These are phyloP conservation scores for Chrysochromulina parva DNA, from an alignment of 78 protist species.

Conservation along the genomic window DNA sequence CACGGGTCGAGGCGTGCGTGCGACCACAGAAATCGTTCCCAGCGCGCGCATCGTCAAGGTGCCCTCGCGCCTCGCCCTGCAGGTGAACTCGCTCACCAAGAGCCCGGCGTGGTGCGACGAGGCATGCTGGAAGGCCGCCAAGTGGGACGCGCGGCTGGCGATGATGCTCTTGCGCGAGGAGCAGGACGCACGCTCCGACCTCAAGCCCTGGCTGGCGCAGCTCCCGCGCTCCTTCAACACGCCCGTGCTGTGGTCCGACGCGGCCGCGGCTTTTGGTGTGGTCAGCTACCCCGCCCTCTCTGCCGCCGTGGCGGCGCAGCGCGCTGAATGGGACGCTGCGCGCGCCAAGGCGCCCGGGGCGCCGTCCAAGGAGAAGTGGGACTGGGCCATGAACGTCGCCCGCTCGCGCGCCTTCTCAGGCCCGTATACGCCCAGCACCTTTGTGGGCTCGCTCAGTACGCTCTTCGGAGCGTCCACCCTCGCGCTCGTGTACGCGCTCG, in stretches of 20 bases:
- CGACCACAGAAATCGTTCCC: background rate
- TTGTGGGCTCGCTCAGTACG: background rate
- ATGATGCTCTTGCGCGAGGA: background rate
- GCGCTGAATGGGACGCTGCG: background rate
- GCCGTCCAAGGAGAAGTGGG: background rate
- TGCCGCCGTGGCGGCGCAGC: background rate
- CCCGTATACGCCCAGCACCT: background rate
- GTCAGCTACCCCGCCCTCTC: background rate
- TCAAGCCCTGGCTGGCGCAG: background rate
- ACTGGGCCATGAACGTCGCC: background rate
- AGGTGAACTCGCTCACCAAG: background rate
- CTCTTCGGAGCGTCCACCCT: too few relatives aligned
- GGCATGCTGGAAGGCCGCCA: background rate
- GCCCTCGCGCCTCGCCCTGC: background rate
- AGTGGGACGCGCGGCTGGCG: background rate
- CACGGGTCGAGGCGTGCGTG: too few relatives aligned
- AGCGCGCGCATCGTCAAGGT: background rate
- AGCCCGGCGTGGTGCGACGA: background rate
- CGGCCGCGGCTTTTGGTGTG: background rate
- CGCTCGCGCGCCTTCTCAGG: constrained; percentile 19
- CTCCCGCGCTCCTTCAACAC: background rate
- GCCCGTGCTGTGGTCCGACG: background rate
- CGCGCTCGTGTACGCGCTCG: too few relatives aligned
- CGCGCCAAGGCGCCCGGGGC: background rate
- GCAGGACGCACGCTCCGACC: background rate